Evolutionary conservation across 2,329 filamentous ascomycete species (phyloP), one percentile per base, ranked within the genome.

Genomic region (Aspergillus ruber): DNA sequence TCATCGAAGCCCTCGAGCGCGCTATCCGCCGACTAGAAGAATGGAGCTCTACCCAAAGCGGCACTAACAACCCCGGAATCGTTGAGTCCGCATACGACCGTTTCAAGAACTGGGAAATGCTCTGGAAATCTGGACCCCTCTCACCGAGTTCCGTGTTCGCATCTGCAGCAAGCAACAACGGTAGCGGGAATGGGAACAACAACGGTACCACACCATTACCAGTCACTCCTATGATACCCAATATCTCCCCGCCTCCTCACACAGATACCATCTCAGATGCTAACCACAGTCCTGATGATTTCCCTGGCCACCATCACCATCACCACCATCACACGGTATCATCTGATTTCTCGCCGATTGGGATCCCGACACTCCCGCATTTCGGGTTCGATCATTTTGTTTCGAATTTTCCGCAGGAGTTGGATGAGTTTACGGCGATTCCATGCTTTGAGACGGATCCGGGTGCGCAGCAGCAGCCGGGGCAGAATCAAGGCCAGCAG

Each of bases 71-170:
- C 18, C 53, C 64, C 3, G 66, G 68, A 0, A 56, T 56, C 3
- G 53, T 64, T n/a, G 74, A 75, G 49, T 75, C 74, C 3, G 74
- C 75, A 20, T 77, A 77, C 41, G 74, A 74, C 43, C 65, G 73
- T 1, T 77, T 76, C 55, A 76, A 76, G 51, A 75, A 72, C 38
- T 76, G 74, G 74, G 74, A 76, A 50, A 74, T 75, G 63, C 61
- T 76, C 2, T 75, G 74, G 67, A 74, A 71, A 49, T 64, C 63
- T 2, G 67, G 67, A 0, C 67, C 67, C 2, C 55, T 67, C 3
- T 68, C 67, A 2, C 67, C 67, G 1, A 54, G 58, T 7, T 62
- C 60, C 1, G 50, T 62, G 15, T 51, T 60, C 7, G 60, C 58
- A 49, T 58, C 36, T 5, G 17, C 15, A 3, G 17, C 15, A 60